Evolutionary conservation across 192 early-diverging fungal genomes (phyloP), one percentile per base, ranked within the genome.

Genomic region (Gigaspora rosea): DNA sequence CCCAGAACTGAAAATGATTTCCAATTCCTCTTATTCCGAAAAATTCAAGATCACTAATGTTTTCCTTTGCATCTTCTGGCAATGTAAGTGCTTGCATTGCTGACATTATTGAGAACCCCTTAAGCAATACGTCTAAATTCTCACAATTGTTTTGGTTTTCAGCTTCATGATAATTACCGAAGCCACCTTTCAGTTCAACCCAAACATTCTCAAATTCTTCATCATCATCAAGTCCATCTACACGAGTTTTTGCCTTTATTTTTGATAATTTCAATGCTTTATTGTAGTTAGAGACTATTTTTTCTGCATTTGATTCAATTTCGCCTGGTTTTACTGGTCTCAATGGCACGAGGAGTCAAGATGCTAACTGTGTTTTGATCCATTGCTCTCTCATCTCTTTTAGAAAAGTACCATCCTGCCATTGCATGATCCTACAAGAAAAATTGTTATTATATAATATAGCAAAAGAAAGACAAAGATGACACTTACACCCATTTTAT

Each of bases 401-500:
- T 11, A 71, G 69, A 49, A 71, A 71, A n/a, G 50, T 71, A 54
- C 69, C 69, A 4, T 71, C 69, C 41, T 71, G 69, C 69, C 69
- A 71, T 71, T 71, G 69, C 22, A 71, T 9, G 7, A 71, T 54
- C 48, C 68, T 70, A 70, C 32, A 70, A 22, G 20, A 70, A 70
- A 70, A 70, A 64, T 0, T 64, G 62, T 70, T 49, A 70, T 51
- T 70, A 70, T 70, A 1, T 35, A 18, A 50, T 51, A 70, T 65
- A 66, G 41, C 41, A 65, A 65, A 65, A 0, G 33, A 5, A 71
- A 36, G 22, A 22, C 20, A 2, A 71, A 36, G 68, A 51, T 70
- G 18, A 71, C 50, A 71, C 51, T 35, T 71, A 71, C 69, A 71
- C 69, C 52, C 69, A 71, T 71, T 71, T 71, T 71, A 71, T 71